Base-by-base conservation (phyloP, 768 basidiomycete species). In the Gyrodon lividus region DNA sequence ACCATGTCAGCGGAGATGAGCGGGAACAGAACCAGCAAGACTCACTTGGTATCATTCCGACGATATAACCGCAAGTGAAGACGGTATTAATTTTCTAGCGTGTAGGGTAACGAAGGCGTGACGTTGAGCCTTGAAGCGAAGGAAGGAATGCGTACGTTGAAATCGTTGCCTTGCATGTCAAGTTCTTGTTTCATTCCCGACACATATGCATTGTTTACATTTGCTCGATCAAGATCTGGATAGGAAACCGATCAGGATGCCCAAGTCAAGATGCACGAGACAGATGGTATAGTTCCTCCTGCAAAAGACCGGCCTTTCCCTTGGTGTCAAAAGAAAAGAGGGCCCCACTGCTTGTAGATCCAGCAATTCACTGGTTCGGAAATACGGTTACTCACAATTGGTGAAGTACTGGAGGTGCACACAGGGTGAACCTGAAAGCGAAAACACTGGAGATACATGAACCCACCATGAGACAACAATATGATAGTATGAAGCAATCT, bases 171-270 rank as follows among this genome's bases (percentile, higher is more conserved):
- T 38, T 72, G 64, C 83, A 87, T 84, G 50, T 76, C 58, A 33
- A 89, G 73, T 19, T 86, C 86, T 65, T 88, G 83, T 54, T 77
- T 82, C 86, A 90, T 87, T 6, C 87, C 87, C 5, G 84, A 86
- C n/a, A 87, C 83, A 65, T 86, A 88, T 10, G 87, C 87, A 66
- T 89, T 89, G 57, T 75, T 74, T 24, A 88, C 72, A 65, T 86
- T 86, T 28, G 84, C 83, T 50, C 84, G 71, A 64, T 86, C 84
- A 19, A 87, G 72, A 66, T 86, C 83, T 86, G 56, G 34, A 23
- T 26, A 39, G 39, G 24, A 58, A 48, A 45, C 39, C 56, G 46
- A 44, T 24, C 52, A 42, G 43, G 33, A 40, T 9, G 8, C 12
- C 13, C 12, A 39, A 13, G 34, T 41, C 17, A 19, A 10, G 22